Conservation (phyloP, 2,329 filamentous ascomycete species). For the Monilinia aucupariae region DNA sequence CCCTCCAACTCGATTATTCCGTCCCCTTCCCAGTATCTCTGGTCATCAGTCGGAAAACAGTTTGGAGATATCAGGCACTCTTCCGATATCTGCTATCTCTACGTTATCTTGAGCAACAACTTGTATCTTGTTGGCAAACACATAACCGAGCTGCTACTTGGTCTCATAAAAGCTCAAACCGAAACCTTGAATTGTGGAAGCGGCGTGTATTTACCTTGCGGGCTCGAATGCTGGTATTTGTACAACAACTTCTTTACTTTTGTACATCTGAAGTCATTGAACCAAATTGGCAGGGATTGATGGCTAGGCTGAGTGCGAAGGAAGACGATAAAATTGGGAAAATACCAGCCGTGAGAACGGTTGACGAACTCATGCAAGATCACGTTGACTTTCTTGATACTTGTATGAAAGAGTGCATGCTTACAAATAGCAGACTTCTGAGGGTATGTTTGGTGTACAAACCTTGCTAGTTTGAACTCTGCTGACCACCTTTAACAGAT, state of each 20-base stretch:
- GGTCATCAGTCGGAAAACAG: slow-evolving; percentile 90
- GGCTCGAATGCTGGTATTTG: slow-evolving; percentile 92
- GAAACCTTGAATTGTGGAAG: slow-evolving; percentile 84
- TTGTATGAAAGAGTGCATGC: slow-evolving; percentile 97
- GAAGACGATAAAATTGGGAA: slow-evolving; percentile 41
- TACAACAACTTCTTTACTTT: slow-evolving; percentile 94
- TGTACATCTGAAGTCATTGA: slow-evolving; percentile 97
- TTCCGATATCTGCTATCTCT: slow-evolving; percentile 91
- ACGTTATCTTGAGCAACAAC: slow-evolving; percentile 79
- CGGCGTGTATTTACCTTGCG: slow-evolving; percentile 84
- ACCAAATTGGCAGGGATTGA: slow-evolving; percentile 91
- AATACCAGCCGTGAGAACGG: slow-evolving; percentile 56
- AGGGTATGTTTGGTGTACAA: slow-evolving; percentile 52
- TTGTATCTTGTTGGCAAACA: slow-evolving; percentile 84
- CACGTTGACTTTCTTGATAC: slow-evolving; percentile 98
- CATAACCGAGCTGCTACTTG: slow-evolving; percentile 77
- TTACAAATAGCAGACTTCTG: slow-evolving; percentile 91
- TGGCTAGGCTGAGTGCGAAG: slow-evolving; percentile 71
- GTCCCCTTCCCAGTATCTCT: slow-evolving; percentile 94
- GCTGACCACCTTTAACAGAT: slow-evolving; percentile 52
- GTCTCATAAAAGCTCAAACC: slow-evolving; percentile 71
- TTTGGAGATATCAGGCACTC: slow-evolving; percentile 93
- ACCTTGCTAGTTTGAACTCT: background rate
- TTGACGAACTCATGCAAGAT: slow-evolving; percentile 97
- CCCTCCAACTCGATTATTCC: slow-evolving; percentile 86